Base-by-base conservation (phyloP, 2,329 filamentous ascomycete species). In the Seiridium unicorne region DNA sequence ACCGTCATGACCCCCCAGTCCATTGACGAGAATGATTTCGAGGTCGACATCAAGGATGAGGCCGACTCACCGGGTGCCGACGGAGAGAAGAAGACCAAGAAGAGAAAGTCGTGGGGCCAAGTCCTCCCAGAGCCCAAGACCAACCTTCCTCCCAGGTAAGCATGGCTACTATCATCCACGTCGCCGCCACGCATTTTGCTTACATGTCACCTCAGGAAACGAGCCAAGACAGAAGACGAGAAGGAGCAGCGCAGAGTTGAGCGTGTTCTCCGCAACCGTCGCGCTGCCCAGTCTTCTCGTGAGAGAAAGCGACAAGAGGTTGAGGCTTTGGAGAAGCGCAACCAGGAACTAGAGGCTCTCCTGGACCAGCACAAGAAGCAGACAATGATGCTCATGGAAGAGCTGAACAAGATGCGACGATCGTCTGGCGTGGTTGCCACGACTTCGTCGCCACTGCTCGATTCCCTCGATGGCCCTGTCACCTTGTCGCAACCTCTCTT, bases 81-180 rank as follows among this genome's bases (percentile, higher is more conserved):
- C 9, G 57, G 1, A 0, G 84, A 89, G 51, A 92, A 91, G 83
- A 95, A 92, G 80, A 79, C 84, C 42, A 97, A 97, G 86, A 97
- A 97, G 86, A 85, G 95, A 70, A 99, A 98, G 80, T 98, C 95
- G 54, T 99, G 95, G 95, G 95, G 95, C 55, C 95, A 99, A 77
- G 92, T 96, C 74, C 87, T 98, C 46, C 95, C 95, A 18, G 92
- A 96, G 72, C 95, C 95, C 48, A 98, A 97, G 84, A 98, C 95
- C 38, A 96, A 94, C 72, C 87, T 98, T 6, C 94, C 94, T 62
- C 94, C 94, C 44, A 89, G 93, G 89, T 91, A 86, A 71, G 80
- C 59, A 36, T 32, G 38, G 26, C 64, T 65, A 62, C 4, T 0
- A 46, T 11, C 18, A 32, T 47, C n/a, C 34, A 46, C 38, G 7